A percentile compares a stretch with the other conserved stretches of the same genome.
phyloP scores from a whole-genome alignment of 2,329 filamentous ascomycete species.

The Monilinia aucupariae region DNA sequence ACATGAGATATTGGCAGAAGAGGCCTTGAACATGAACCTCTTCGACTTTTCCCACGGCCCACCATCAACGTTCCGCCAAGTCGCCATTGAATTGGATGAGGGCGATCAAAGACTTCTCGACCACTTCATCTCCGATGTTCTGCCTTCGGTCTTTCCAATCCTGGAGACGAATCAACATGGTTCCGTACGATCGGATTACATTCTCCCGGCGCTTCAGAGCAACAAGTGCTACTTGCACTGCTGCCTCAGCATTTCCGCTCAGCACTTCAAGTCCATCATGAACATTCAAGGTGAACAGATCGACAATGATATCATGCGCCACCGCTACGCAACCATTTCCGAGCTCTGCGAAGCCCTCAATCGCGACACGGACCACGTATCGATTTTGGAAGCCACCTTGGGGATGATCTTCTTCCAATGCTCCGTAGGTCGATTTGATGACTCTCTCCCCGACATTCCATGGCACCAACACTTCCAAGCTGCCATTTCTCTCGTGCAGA shows the following conservation, averaged over 20 bases:
- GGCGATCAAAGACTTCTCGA: slow-evolving; percentile 80
- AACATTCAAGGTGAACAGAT: slow-evolving; percentile 64
- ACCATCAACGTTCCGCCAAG: slow-evolving; percentile 57
- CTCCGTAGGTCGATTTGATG: slow-evolving; percentile 79
- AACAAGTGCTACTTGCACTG: slow-evolving; percentile 95
- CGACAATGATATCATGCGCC: slow-evolving; percentile 85
- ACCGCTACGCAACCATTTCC: slow-evolving; percentile 82
- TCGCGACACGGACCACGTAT: slow-evolving; percentile 72
- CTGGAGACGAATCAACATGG: slow-evolving; percentile 86
- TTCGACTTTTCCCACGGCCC: slow-evolving; percentile 74
- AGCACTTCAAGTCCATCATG: slow-evolving; percentile 80
- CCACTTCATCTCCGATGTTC: slow-evolving; percentile 83
- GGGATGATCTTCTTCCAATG: slow-evolving; percentile 97
- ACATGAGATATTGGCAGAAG: slow-evolving; percentile 57
- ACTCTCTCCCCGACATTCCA: slow-evolving; percentile 81
- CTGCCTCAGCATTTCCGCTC: slow-evolving; percentile 86
- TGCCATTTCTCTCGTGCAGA: slow-evolving; percentile 76
- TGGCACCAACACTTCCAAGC: slow-evolving; percentile 98
- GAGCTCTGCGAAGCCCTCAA: slow-evolving; percentile 78
- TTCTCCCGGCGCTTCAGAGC: slow-evolving; percentile 79
- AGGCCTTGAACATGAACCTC: slow-evolving; percentile 68
- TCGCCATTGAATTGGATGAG: slow-evolving; percentile 79
- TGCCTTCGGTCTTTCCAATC: slow-evolving; percentile 86
- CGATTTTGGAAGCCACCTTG: slow-evolving; percentile 87
- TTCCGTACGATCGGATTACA: slow-evolving; percentile 71